A percentile compares a stretch with the other conserved stretches of the same genome.
Evolutionary conservation across 441 rosid genomes (phyloP).

Genomic region (Theobroma grandiflorum): DNA sequence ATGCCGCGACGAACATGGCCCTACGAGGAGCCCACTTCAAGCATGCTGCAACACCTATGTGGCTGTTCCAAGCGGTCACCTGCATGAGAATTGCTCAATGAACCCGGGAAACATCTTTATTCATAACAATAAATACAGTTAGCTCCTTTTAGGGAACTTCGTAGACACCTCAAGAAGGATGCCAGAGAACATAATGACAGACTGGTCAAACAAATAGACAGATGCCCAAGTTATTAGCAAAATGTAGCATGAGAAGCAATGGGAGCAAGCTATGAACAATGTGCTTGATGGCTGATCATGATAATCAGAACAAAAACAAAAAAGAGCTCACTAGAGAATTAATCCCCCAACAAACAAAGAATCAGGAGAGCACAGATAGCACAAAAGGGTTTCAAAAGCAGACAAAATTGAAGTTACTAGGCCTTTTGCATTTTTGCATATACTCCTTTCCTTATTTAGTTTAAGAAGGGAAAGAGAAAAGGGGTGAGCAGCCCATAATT

Average conservation of each 20-base stretch:
- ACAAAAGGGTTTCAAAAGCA: background rate
- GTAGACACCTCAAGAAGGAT: background rate
- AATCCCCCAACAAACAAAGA: background rate
- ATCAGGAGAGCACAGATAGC: background rate
- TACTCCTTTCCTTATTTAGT: background rate
- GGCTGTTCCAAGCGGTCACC: constrained; percentile 87
- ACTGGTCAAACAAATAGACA: background rate
- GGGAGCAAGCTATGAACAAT: background rate
- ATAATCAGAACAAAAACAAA: background rate
- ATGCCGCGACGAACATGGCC: constrained; percentile 88
- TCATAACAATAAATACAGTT: background rate
- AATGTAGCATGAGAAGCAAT: background rate
- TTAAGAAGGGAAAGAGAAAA: background rate
- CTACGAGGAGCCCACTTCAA: constrained; percentile 98
- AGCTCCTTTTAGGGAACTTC: background rate
- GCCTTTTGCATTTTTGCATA: background rate
- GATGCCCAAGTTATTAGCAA: background rate
- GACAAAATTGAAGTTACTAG: background rate
- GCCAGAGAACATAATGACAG: background rate
- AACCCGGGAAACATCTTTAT: background rate
- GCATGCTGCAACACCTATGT: constrained; percentile 81
- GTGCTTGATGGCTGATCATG: background rate
- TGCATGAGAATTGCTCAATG: constrained; percentile 26
- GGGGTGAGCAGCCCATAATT: background rate
- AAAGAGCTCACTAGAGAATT: background rate